Evolutionary conservation across 148 eudicot genomes (phyloP), one percentile per base, ranked within the genome.

Genomic region (Camellia granthamiana): DNA sequence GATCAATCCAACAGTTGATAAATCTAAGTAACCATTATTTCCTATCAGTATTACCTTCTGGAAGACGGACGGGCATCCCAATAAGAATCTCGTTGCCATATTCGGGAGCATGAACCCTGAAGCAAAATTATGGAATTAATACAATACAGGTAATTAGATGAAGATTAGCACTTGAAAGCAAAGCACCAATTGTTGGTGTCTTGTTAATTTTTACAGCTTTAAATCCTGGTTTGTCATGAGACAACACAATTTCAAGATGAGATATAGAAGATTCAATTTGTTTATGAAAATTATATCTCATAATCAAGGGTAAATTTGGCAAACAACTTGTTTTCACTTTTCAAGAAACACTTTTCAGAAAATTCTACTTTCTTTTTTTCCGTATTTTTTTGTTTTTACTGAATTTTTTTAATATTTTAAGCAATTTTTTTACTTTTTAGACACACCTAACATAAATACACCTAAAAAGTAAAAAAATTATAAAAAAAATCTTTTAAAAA

Each of bases 1-100:
- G 12, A 81, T 71, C 68, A 79, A 70, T 83, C n/a, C 75, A 64
- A 74, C 3, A 75, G 38, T 54, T 60, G 68, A 63, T 52, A 77
- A 41, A 77, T 15, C 58, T 46, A 60, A 71, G 49, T 52, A 21
- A 75, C 46, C 16, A 78, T 55, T 30, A 30, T 30, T 30, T 30
- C 38, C 38, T 30, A 18, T 44, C 52, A 75, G 58, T 59, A 77
- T 51, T 87, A 96, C 99, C 99, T 94, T 85, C 94, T 87, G 55
- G 97, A 94, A 75, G 98, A 92, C 63, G 99, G 98, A 71, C 97
- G 88, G 30, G 99, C 92, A 90, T 92, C 87, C 99, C 99, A 96
- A 82, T 94, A 96, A 14, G 99, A 96, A 81, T 91, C 94, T 14
- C 99, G 90, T 88, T 96, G 99, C 99, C 99, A 96, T 87, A 96